Conservation (phyloP, 2,329 filamentous ascomycete genomes). For the Alternaria novae-zelandiae region DNA sequence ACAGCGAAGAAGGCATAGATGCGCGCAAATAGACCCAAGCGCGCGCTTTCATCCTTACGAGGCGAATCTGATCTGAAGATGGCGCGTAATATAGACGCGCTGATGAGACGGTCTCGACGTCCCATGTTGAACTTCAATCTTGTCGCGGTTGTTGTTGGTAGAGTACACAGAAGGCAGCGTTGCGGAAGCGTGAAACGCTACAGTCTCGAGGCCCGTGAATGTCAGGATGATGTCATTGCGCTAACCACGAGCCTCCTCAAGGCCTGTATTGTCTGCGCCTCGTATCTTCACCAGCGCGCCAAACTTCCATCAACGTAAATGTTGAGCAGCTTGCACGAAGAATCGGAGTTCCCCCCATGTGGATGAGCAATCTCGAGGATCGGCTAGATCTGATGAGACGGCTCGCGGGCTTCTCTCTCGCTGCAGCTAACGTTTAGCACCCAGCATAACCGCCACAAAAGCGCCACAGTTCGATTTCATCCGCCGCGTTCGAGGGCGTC, state of each 20-base stretch:
- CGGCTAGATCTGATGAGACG: background rate
- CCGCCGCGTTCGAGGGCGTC: background rate
- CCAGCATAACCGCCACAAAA: background rate
- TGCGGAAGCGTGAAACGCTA: conserved; percentile 1
- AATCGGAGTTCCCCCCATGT: background rate
- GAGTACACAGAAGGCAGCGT: background rate
- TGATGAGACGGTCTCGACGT: conserved; percentile 44
- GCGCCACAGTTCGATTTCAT: background rate
- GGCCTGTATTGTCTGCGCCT: background rate
- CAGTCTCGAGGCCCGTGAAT: background rate
- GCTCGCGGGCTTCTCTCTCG: background rate
- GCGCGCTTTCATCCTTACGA: conserved; percentile 25
- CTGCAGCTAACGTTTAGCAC: conserved; percentile 12
- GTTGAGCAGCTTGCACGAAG: background rate
- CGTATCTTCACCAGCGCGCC: background rate
- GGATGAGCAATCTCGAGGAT: background rate
- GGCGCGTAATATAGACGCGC: conserved; percentile 46
- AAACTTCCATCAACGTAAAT: background rate
- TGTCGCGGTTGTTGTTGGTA: background rate
- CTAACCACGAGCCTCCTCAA: background rate
- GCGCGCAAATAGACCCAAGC: conserved; percentile 48
- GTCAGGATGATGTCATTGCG: conserved; percentile 16
- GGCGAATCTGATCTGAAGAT: conserved; percentile 37
- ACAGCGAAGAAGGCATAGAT: conserved; percentile 63
- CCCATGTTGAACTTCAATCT: conserved; percentile 37